phyloP scores from a whole-genome alignment of 1,284 basidiomycete species.

The Apiotrichum gamsii region DNA sequence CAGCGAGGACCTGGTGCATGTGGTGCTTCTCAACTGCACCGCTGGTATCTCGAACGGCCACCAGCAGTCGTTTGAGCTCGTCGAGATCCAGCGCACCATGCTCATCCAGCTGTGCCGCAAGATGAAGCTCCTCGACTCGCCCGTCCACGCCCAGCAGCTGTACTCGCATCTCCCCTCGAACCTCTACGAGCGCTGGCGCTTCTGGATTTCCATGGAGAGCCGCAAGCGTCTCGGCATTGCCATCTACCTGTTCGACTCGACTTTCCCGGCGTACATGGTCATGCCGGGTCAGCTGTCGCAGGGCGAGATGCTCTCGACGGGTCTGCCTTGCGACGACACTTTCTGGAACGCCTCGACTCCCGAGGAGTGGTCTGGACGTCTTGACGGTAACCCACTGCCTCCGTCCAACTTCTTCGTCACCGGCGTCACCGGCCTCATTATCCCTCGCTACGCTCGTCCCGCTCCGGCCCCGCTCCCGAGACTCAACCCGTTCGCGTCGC shows the following conservation, averaged over 20 bases:
- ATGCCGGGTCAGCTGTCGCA: conserved; percentile 20
- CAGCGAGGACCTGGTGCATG: conserved; percentile 18
- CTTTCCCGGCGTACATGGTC: conserved; percentile 13
- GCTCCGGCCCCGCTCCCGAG: conserved; percentile 2
- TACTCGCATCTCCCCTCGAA: conserved; percentile 1
- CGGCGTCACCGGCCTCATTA: conserved; percentile 1
- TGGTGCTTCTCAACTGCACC: conserved; percentile 14
- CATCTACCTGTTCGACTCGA: conserved; percentile 19
- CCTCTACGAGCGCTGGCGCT: conserved; percentile 15
- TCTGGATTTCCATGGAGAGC: conserved; percentile 21
- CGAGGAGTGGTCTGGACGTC: conserved; percentile 17
- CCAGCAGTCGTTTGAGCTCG: conserved; percentile 23
- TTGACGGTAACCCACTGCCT: conserved; percentile 15
- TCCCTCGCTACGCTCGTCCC: conserved; percentile 2
- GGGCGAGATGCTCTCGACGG: conserved; percentile 22
- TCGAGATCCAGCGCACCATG: conserved; percentile 19
- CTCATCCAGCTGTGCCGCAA: conserved; percentile 24
- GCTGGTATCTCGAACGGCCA: conserved; percentile 22
- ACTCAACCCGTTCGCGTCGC: conserved; percentile 17
- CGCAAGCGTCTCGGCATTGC: conserved; percentile 22
- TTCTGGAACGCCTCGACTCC: conserved; percentile 19
- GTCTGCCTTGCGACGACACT: conserved; percentile 22
- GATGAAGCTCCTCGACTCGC: conserved; percentile 18
- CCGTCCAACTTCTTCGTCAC: conserved; percentile 19
- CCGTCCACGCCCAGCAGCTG: conserved; percentile 1